A percentile compares a stretch with the other conserved stretches of the same genome.
Conservation (phyloP, 192 early-diverging fungal species). For the Linnemannia zychae region DNA sequence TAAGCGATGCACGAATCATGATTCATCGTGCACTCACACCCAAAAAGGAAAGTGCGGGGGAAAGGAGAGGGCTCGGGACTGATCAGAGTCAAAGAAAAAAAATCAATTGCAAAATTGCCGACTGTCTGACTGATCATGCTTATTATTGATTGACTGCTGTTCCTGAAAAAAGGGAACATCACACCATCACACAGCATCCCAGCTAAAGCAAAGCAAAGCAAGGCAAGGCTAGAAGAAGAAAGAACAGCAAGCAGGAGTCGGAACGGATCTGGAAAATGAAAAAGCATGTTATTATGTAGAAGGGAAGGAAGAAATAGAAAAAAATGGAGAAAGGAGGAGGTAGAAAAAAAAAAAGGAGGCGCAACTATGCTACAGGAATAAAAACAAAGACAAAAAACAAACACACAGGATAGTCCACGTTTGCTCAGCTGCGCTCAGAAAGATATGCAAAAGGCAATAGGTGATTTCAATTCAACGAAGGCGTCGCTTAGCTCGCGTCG, state of each 20-base stretch:
- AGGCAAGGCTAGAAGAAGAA: too few species aligned
- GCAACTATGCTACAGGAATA: background rate
- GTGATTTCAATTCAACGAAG: constrained; percentile 2
- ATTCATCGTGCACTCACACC: constrained; percentile 14
- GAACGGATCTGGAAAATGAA: constrained; percentile 2
- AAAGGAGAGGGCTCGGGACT: background rate
- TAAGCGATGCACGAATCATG: background rate
- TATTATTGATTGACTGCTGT: background rate
- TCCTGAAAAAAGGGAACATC: background rate
- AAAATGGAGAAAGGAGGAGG: background rate
- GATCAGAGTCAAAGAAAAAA: background rate
- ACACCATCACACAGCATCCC: constrained; percentile 7
- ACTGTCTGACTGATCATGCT: background rate
- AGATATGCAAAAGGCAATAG: background rate
- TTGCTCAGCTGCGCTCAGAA: background rate
- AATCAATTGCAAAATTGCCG: background rate
- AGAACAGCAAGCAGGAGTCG: background rate
- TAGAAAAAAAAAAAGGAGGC: too few species aligned
- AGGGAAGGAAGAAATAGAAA: background rate
- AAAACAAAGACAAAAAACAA: background rate
- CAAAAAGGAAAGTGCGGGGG: constrained; percentile 28
- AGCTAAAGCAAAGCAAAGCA: background rate
- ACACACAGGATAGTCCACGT: background rate
- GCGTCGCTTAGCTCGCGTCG: constrained; percentile 46
- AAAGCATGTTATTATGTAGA: background rate